Percentiles rank a stretch among this genome's conserved stretches.
phyloP scores from a whole-genome alignment of 352 stramenopile species.

The Pythium grandisporangium region DNA sequence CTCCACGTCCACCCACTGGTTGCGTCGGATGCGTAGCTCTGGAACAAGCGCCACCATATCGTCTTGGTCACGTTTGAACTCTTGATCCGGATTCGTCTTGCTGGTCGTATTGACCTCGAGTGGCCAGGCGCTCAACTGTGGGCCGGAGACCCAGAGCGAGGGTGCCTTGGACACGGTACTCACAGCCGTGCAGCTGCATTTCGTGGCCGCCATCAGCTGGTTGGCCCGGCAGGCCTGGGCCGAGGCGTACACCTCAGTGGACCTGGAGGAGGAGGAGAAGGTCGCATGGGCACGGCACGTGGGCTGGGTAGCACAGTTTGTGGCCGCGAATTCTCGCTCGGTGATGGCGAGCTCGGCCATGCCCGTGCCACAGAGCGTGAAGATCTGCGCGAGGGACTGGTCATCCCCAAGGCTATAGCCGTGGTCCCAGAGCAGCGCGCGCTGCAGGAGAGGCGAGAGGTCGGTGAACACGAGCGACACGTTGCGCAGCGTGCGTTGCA shows the following conservation, averaged over 20 bases:
- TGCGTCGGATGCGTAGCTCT: slow-evolving; percentile 1
- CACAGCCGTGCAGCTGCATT: slow-evolving; percentile 12
- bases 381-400: slow-evolving; percentile 6
- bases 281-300: background rate
- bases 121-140: no score
- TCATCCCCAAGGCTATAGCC: slow-evolving; percentile 6
- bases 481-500: slow-evolving; percentile 7
- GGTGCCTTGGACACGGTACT: slow-evolving; percentile 1
- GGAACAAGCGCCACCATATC: no score
- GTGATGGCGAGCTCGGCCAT: slow-evolving; percentile 6
- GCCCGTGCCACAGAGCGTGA: slow-evolving; percentile 4
- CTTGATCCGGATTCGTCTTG: no score
- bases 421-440: slow-evolving; percentile 14
- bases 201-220: slow-evolving; percentile 5
- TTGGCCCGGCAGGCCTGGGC: slow-evolving; percentile 1
- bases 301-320: slow-evolving; percentile 1
- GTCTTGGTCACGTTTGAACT: no score
- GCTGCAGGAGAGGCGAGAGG: slow-evolving; percentile 18
- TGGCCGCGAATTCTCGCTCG: background rate
- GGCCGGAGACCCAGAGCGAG: no score
- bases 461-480: slow-evolving; percentile 13
- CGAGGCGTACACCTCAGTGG: no score
- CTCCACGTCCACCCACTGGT: slow-evolving; percentile 1
- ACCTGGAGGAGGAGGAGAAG: background rate
- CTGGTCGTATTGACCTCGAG: no score